Evolutionary conservation across 371 early-diverging fungal species (phyloP).

Genomic region (Lichtheimia corymbifera): DNA sequence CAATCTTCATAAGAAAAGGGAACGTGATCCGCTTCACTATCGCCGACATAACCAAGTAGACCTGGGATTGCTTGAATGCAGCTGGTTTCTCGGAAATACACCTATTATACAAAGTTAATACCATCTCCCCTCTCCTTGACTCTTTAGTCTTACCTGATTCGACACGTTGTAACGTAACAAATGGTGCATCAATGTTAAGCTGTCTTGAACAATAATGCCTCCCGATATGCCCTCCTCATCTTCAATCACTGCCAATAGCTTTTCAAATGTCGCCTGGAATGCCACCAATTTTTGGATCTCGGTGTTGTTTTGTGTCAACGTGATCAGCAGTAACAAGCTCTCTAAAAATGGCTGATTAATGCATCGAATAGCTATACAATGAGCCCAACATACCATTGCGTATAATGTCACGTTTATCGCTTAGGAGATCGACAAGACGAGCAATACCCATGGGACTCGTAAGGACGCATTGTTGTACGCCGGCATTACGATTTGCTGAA

Average conservation of each 20-base stretch:
- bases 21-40: constrained; percentile 59
- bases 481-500: constrained; percentile 60
- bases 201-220: constrained; percentile 95
- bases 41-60: constrained; percentile 65
- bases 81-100: constrained; percentile 93
- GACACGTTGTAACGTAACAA: constrained; percentile 91
- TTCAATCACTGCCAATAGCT: constrained; percentile 78
- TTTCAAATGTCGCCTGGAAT: constrained; percentile 96
- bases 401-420: constrained; percentile 91
- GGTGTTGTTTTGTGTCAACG: constrained; percentile 86
- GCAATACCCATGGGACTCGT: constrained; percentile 90
- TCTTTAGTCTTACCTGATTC: constrained; percentile 75
- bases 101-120: constrained; percentile 40
- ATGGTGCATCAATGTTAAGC: constrained; percentile 88
- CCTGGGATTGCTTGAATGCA: constrained; percentile 86
- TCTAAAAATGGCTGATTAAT: constrained; percentile 50
- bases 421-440: constrained; percentile 88
- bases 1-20: constrained; percentile 55
- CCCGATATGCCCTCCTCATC: constrained; percentile 94
- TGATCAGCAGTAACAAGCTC: constrained; percentile 85
- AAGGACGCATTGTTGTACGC: constrained; percentile 84
- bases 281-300: constrained; percentile 98
- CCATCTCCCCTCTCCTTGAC: neutral
- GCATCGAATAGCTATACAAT: neutral
- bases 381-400: constrained; percentile 74